phyloP scores from a whole-genome alignment of 441 rosid genomes.

The Aleurites moluccanus region DNA sequence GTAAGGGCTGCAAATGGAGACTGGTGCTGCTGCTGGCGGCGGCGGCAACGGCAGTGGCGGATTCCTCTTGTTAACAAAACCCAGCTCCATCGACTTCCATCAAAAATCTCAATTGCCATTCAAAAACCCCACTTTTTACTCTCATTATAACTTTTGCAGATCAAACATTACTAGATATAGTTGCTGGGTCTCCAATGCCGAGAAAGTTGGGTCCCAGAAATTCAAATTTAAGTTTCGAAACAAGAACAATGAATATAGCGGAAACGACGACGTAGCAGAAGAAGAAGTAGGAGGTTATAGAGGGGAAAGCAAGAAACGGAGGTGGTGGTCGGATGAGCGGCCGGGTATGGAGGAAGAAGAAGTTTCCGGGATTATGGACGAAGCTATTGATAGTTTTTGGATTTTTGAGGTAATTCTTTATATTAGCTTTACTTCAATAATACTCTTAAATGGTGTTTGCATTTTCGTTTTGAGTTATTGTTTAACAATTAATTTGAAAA shows the following conservation, averaged over 20 bases:
- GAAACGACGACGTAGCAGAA: constrained; percentile 17
- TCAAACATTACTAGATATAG: not conserved
- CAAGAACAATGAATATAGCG: not conserved
- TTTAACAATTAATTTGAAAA: not conserved
- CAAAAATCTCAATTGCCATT: not conserved
- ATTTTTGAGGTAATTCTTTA: constrained; percentile 52
- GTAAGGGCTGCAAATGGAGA: constrained; percentile 14
- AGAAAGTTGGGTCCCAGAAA: constrained; percentile 19
- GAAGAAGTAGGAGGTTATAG: not conserved
- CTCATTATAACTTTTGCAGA: constrained; percentile 4
- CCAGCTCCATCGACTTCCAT: constrained; percentile 10
- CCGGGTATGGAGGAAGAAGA: constrained; percentile 21
- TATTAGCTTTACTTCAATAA: not conserved
- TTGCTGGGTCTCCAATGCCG: constrained; percentile 39
- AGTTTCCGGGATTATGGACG: constrained; percentile 43
- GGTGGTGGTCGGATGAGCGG: constrained; percentile 26
- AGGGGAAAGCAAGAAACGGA: constrained; percentile 23
- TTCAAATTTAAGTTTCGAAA: constrained; percentile 25
- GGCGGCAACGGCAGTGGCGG: constrained; percentile 3
- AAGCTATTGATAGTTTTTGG: constrained; percentile 63
- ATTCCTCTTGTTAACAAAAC: constrained; percentile 24
- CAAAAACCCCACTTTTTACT: not conserved
- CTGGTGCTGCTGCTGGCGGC: constrained; percentile 4
- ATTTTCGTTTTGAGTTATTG: not conserved
- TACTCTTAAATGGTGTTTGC: not conserved